phyloP scores from a whole-genome alignment of 495 filamentous ascomycete genomes.

The Xylaria sp. region DNA sequence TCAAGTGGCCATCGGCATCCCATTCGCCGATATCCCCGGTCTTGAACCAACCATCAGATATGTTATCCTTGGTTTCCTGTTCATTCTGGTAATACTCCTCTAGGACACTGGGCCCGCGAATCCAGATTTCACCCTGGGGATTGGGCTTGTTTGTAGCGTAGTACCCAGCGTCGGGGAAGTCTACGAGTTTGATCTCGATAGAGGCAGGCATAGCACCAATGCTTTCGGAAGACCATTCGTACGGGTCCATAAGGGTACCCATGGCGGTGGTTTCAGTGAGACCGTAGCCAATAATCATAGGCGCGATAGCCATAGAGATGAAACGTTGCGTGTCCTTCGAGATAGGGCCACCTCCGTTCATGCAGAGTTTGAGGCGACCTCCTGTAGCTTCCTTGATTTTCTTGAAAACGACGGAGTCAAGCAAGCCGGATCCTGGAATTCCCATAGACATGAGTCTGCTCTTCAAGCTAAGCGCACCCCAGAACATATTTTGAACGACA shows the following conservation, averaged over 20 bases:
- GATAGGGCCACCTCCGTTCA: conserved; percentile 88
- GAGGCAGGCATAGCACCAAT: conserved; percentile 83
- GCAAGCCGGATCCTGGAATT: conserved; percentile 73
- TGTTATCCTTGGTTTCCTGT: conserved; percentile 78
- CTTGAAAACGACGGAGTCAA: conserved; percentile 84
- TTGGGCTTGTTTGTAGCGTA: conserved; percentile 80
- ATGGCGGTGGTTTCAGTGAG: conserved; percentile 95
- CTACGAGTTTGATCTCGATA: conserved; percentile 92
- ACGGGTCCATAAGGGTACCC: conserved; percentile 88
- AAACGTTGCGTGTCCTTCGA: conserved; percentile 87
- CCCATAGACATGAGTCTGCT: conserved; percentile 76
- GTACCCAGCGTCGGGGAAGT: conserved; percentile 94
- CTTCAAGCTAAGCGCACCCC: conserved; percentile 88
- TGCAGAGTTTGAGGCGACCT: conserved; percentile 77
- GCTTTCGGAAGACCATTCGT: conserved; percentile 84
- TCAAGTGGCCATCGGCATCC: conserved; percentile 78
- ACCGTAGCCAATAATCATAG: conserved; percentile 94
- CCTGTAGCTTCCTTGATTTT: conserved; percentile 92
- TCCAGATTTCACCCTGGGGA: conserved; percentile 95
- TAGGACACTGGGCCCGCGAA: conserved; percentile 79
- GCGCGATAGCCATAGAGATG: conserved; percentile 85
- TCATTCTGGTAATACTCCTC: conserved; percentile 81
- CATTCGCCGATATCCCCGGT: conserved; percentile 95
- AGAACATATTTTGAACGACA: conserved; percentile 85
- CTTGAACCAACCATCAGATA: conserved; percentile 93